These are phyloP conservation scores for Ophiorrhiza pumila DNA, from an alignment of 257 asterid species.

Conservation along the genomic window DNA sequence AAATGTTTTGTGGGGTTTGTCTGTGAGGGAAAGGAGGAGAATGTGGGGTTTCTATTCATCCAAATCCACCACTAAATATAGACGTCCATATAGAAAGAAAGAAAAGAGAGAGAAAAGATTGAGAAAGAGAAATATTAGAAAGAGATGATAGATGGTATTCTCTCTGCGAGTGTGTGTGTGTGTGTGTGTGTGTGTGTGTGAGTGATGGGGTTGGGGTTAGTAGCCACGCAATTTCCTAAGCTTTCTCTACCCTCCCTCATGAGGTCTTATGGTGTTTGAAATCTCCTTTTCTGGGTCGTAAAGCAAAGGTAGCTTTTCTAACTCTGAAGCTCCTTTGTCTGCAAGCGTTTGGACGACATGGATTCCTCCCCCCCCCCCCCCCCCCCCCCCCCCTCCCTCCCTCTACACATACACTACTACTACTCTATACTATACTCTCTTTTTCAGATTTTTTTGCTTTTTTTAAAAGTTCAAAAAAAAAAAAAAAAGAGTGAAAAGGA, in stretches of 20 bases:
- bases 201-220: slow-evolving; percentile 16
- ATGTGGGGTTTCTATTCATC: slow-evolving; percentile 41
- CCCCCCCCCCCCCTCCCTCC: background rate
- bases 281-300: slow-evolving; percentile 76
- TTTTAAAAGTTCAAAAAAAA: background rate
- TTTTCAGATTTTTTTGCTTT: background rate
- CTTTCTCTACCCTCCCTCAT: background rate
- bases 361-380: slow-evolving; percentile 54
- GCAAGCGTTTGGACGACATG: slow-evolving; percentile 83
- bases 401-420: background rate
- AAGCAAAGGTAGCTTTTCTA: slow-evolving; percentile 70
- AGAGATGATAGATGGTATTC: background rate
- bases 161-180: no score
- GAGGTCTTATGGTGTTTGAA: slow-evolving; percentile 33
- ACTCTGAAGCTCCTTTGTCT: slow-evolving; percentile 83
- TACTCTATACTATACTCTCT: background rate
- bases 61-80: slow-evolving; percentile 52
- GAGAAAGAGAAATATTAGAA: slow-evolving; percentile 8
- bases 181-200: background rate
- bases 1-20: slow-evolving; percentile 24
- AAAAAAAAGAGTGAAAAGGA: background rate
- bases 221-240: slow-evolving; percentile 59
- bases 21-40: slow-evolving; percentile 31
- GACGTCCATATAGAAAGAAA: slow-evolving; percentile 23
- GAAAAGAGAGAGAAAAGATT: background rate